A percentile compares a stretch with the other conserved stretches of the same genome.
Evolutionary conservation across 2,329 filamentous ascomycete species (phyloP).

Genomic region (Fusarium pseudocircinatum): DNA sequence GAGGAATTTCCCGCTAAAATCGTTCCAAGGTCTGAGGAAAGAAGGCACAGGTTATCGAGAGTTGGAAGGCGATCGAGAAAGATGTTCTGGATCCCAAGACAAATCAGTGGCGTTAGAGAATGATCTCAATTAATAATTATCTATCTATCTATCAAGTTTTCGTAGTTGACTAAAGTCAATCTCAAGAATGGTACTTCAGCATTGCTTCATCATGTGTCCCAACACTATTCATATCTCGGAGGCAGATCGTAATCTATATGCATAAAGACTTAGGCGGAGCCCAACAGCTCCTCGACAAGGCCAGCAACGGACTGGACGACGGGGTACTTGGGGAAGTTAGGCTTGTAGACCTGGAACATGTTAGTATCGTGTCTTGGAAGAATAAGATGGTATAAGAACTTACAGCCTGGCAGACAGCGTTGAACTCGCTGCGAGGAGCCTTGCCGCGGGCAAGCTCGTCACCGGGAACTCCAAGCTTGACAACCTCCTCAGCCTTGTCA

Average conservation of each 20-base stretch:
- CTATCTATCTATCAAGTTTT: neutral
- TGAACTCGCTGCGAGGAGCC: constrained; percentile 18
- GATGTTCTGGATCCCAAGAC: neutral
- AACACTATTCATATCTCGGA: constrained; percentile 11
- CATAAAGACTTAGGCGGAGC: neutral
- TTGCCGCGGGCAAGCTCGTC: constrained; percentile 24
- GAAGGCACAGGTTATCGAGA: neutral
- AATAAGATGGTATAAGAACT: neutral
- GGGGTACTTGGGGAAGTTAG: constrained; percentile 22
- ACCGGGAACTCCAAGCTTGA: constrained; percentile 38
- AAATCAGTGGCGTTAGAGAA: constrained; percentile 6
- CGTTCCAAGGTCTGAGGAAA: neutral
- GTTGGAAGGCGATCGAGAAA: neutral
- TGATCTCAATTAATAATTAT: neutral
- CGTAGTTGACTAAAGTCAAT: neutral
- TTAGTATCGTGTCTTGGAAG: neutral
- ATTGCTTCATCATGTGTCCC: neutral
- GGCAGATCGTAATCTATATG: constrained; percentile 6
- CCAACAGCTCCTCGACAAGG: constrained; percentile 1
- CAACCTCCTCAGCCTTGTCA: constrained; percentile 15
- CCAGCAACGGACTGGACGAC: constrained; percentile 13
- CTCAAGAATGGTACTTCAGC: neutral
- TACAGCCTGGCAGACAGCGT: constrained; percentile 34
- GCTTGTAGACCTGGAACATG: constrained; percentile 1
- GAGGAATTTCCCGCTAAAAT: neutral